A percentile compares a stretch with the other conserved stretches of the same genome.
These are phyloP conservation scores for Aspergillus affinis DNA, from an alignment of 495 filamentous ascomycete species.

Conservation along the genomic window DNA sequence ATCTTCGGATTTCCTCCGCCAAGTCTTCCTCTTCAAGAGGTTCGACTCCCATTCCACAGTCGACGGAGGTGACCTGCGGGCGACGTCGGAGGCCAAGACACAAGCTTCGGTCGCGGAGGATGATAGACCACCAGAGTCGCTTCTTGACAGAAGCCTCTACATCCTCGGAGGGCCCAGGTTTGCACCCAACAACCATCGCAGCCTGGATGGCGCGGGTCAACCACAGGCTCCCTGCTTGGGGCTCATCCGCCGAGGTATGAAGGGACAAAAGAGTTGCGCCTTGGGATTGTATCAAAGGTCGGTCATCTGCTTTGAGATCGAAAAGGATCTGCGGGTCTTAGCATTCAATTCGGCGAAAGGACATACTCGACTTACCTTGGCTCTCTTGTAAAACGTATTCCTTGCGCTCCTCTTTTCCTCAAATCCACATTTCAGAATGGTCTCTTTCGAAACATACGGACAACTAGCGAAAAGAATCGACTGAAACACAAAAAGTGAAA, in stretches of 20 bases:
- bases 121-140: slow-evolving; percentile 51
- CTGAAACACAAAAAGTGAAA: slow-evolving; percentile 50
- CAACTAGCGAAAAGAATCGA: slow-evolving; percentile 48
- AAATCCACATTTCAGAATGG: slow-evolving; percentile 44
- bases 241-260: slow-evolving; percentile 33
- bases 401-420: slow-evolving; percentile 41
- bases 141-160: slow-evolving; percentile 33
- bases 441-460: slow-evolving; percentile 42
- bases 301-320: slow-evolving; percentile 30
- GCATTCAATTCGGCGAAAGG: slow-evolving; percentile 1
- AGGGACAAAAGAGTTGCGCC: slow-evolving; percentile 45
- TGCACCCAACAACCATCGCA: slow-evolving; percentile 43
- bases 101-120: slow-evolving; percentile 51
- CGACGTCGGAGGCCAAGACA: slow-evolving; percentile 48
- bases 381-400: slow-evolving; percentile 41
- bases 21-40: slow-evolving; percentile 40
- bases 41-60: slow-evolving; percentile 36
- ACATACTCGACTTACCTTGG: slow-evolving; percentile 31
- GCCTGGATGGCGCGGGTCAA: slow-evolving; percentile 47
- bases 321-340: slow-evolving; percentile 22
- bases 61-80: slow-evolving; percentile 44
- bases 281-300: slow-evolving; percentile 37
- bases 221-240: slow-evolving; percentile 48
- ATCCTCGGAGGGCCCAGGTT: slow-evolving; percentile 22
- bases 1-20: slow-evolving; percentile 40